Evolutionary conservation across 805 yeast species (phyloP), one percentile per base, ranked within the genome.

Genomic region (Wickerhamiella parazyma): DNA sequence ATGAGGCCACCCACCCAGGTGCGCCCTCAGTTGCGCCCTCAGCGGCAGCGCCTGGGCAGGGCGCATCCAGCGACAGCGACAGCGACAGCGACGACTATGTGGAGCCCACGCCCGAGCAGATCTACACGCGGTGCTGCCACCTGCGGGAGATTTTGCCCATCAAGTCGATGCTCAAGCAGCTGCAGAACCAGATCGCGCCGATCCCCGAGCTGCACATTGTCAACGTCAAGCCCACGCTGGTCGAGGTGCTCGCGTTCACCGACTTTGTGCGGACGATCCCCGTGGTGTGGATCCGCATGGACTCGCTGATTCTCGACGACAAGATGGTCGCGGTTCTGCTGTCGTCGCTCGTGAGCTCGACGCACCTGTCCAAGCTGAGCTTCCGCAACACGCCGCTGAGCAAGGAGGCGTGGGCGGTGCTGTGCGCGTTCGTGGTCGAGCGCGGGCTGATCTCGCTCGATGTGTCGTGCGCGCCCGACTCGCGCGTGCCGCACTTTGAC

Each of bases 71-170:
- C 17, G 44, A 33, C 17, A 28, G n/a, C 19, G 24, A 39, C 21
- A 12, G 6, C 14, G 40, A 19, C 20, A 24, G 17, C 20, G 36
- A 14, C 21, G 29, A 16, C 17, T 18, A 22, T 16, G 14, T 46
- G 8, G 51, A 48, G n/a, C 58, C 56, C 7, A 66, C 73, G 26
- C 70, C 80, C 42, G 95, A 84, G 53, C 71, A 76, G 37, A 68
- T 89, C 55, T 87, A 87, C 61, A 84, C 95, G 1, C 68, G 96
- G 50, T 89, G 96, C 60, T 87, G 96, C 58, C 96, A 87, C 60
- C 65, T 87, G 46, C 68, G 96, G 44, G 96, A 87, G 55, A 87
- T 87, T 45, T 60, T 87, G 48, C 96, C 97, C 1, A 87, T 87
- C 40, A 89, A 94, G 3, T 89, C 94, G 2, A 85, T 89, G 6